Base-by-base conservation (phyloP, 163 green algal species). In the Volvox carteri region DNA sequence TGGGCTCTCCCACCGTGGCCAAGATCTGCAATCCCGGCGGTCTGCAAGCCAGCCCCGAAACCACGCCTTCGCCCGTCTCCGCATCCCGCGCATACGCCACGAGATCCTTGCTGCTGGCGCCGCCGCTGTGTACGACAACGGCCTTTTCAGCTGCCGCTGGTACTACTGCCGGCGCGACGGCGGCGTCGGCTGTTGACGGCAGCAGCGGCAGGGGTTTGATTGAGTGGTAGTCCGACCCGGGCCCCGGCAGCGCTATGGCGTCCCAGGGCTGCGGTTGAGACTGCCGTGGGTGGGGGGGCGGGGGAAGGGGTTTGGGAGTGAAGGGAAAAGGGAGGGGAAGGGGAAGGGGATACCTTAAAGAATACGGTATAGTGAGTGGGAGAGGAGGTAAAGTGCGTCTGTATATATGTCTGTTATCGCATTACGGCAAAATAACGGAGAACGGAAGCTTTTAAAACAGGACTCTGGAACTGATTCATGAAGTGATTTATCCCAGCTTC, bases 11-110 rank as follows among this genome's bases (percentile, higher is more conserved):
- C 23, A 91, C 16, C 2, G 41, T 52, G 11, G 81, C 65, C 35
- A 79, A 46, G 9, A 87, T 25, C 25, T 92, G 81, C 74, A 92
- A 6, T 0, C 88, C 88, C 14, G 65, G 83, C 1, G 88, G 83
- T 4, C 39, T 1, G 52, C 88, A 92, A 7, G 85, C 67, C 65
- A 92, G 83, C 56, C 54, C 68, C 48, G 79, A 86, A 48, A 81
- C 56, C 80, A 91, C 41, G 16, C 87, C 87, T 25, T 79, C 79
- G 8, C 44, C 87, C 41, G 18, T 30, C 1, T 73, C 78, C 44
- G 19, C 58, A 16, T 84, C 84, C 4, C 25, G 44, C 46, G 54
- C 54, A 65, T 87, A 87, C 65, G 65, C 70, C 46, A 87, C 35
- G 1, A 87, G n/a, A 25, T 87, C 81, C 44, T 54, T 77, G 14